Evolutionary conservation across 495 filamentous ascomycete species (phyloP).

Genomic region (Aspergillus incahuasiensis): DNA sequence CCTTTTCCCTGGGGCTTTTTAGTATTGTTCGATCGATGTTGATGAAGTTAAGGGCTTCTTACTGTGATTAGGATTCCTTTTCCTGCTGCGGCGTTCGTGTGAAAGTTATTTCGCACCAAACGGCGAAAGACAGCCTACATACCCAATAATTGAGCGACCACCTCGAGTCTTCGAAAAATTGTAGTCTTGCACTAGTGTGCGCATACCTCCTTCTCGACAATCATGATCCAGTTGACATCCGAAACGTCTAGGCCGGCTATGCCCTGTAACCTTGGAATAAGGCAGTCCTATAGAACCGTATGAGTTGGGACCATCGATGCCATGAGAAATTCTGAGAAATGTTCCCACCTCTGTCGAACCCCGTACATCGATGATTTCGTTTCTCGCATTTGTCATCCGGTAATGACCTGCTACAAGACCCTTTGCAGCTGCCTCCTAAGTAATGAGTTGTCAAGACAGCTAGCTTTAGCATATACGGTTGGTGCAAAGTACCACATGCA

Average conservation of each 20-base stretch:
- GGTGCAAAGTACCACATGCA: conserved; percentile 43
- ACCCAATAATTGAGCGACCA: no score
- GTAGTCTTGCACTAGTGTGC: background rate
- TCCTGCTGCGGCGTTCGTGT: conserved; percentile 44
- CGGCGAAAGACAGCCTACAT: conserved; percentile 74
- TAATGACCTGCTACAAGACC: conserved; percentile 61
- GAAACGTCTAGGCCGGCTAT: conserved; percentile 51
- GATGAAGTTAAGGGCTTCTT: conserved; percentile 13
- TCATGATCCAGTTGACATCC: conserved; percentile 63
- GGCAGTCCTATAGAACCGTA: conserved; percentile 48
- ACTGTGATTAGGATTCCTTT: conserved; percentile 68
- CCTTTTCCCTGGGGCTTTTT: conserved; percentile 67
- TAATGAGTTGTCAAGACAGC: conserved; percentile 22
- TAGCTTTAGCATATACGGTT: background rate
- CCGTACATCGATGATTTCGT: conserved; percentile 20
- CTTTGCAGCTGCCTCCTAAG: conserved; percentile 59
- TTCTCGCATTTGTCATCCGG: conserved; percentile 27
- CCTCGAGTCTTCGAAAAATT: no score
- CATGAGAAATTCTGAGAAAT: background rate
- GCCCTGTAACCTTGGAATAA: conserved; percentile 59
- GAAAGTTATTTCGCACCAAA: conserved; percentile 51
- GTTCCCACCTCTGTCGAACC: conserved; percentile 14
- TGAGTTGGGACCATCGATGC: background rate
- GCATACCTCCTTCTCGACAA: conserved; percentile 87
- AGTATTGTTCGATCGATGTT: background rate